phyloP scores from a whole-genome alignment of 768 basidiomycete genomes.

The Arthromyces matolae region DNA sequence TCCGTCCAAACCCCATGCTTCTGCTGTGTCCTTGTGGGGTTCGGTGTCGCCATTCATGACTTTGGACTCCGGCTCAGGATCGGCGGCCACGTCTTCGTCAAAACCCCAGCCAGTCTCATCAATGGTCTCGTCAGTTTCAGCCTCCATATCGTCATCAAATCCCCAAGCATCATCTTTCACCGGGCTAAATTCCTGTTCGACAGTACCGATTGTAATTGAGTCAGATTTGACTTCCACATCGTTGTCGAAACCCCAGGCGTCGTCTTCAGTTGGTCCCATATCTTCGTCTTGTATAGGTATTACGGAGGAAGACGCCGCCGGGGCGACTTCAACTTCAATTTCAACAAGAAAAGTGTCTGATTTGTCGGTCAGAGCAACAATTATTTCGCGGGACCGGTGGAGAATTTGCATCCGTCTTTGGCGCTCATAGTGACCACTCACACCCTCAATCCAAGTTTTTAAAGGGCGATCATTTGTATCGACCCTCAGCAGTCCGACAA shows the following conservation, averaged over 20 bases:
- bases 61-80: slow-evolving; percentile 15
- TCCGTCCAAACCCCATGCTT: slow-evolving; percentile 80
- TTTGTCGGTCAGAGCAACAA: slow-evolving; percentile 40
- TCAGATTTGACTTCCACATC: slow-evolving; percentile 32
- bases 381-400: slow-evolving; percentile 52
- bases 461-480: slow-evolving; percentile 50
- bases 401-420: slow-evolving; percentile 65
- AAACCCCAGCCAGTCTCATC: slow-evolving; percentile 50
- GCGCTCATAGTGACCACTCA: slow-evolving; percentile 75
- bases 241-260: slow-evolving; percentile 49
- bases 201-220: slow-evolving; percentile 1
- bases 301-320: slow-evolving; percentile 28
- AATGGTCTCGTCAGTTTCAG: slow-evolving; percentile 26
- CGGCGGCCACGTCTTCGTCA: slow-evolving; percentile 38
- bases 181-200: slow-evolving; percentile 18
- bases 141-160: slow-evolving; percentile 45
- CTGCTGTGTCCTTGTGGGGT: slow-evolving; percentile 41
- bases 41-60: slow-evolving; percentile 18
- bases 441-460: slow-evolving; percentile 63
- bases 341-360: slow-evolving; percentile 41
- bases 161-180: slow-evolving; percentile 45
- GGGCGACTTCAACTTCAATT: slow-evolving; percentile 31
- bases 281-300: slow-evolving; percentile 26
- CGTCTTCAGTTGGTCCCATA: slow-evolving; percentile 21
- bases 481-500: slow-evolving; percentile 48